Evolutionary conservation across 192 early-diverging fungal species (phyloP), one percentile per base, ranked within the genome.

Genomic region (Entomortierella beljakovae): DNA sequence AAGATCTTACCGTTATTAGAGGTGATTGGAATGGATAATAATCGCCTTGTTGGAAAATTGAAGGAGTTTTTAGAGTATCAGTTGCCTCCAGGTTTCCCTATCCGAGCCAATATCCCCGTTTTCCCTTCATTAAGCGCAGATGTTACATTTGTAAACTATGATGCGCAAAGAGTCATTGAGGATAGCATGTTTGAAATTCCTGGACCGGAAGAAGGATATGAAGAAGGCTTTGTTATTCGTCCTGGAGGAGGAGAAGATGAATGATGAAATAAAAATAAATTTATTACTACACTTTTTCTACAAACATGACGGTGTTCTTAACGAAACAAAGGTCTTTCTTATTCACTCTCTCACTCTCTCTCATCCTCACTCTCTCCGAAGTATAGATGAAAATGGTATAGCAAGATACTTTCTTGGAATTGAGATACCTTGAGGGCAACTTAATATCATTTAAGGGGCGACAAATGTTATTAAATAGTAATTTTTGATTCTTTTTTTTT

Each of bases 21-120:
- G 50, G 75, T 79, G 38, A 48, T 79, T 53, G 75, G 75, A 29
- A 79, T 79, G 75, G 75, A 79, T 33, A 79, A 79, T 51, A 79
- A 79, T 38, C 75, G 75, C n/a, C 37, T 79, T 32, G 75, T 79
- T 28, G 67, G 75, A 46, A 79, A 79, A 25, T 50, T 79, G 38
- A 69, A 55, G 26, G 75, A 79, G 57, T 79, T 79, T 54, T 57
- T 79, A 25, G 66, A 79, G 62, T 79, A 65, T 57, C 62, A 79
- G 28, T 29, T 79, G 32, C 75, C 75, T 0, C 75, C 75, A 23
- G 75, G 75, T 1, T 79, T 79, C 62, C 75, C 75, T 0, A 70
- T 79, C 62, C 58, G 75, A 2, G 75, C 75, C 13, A 79, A 79
- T 13, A 79, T 79, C 51, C 75, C 75, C 1, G 75, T 79, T 28